These are phyloP conservation scores for Sutorius australiensis DNA, from an alignment of 768 basidiomycete species.

Conservation along the genomic window DNA sequence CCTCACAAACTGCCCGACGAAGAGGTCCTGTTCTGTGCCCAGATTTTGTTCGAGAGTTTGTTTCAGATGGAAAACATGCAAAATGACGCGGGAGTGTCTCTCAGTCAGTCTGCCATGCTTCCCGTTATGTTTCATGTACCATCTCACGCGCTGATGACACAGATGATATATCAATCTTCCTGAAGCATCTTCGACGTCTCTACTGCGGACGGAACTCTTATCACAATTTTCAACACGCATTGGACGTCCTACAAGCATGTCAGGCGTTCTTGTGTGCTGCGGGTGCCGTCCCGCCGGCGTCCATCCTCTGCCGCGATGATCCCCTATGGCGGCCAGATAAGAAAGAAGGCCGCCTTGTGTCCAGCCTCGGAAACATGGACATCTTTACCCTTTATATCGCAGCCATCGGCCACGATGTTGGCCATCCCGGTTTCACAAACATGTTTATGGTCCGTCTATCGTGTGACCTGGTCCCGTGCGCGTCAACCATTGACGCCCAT, in stretches of 20 bases:
- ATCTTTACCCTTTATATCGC: slow-evolving; percentile 84
- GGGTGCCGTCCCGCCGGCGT: slow-evolving; percentile 76
- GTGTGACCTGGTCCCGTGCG: background rate
- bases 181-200: slow-evolving; percentile 85
- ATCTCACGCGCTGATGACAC: slow-evolving; percentile 18
- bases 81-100: slow-evolving; percentile 51
- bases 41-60: slow-evolving; percentile 83
- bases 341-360: slow-evolving; percentile 33
- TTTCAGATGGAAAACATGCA: slow-evolving; percentile 76
- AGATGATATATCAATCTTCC: slow-evolving; percentile 75
- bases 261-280: slow-evolving; percentile 81
- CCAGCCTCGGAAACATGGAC: slow-evolving; percentile 59
- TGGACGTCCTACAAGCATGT: slow-evolving; percentile 92
- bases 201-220: slow-evolving; percentile 92
- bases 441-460: slow-evolving; percentile 75
- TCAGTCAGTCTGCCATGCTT: slow-evolving; percentile 44
- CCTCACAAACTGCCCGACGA: slow-evolving; percentile 80
- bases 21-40: slow-evolving; percentile 76
- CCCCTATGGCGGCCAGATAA: slow-evolving; percentile 38
- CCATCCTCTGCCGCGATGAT: slow-evolving; percentile 45
- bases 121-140: slow-evolving; percentile 18
- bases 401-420: slow-evolving; percentile 96
- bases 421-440: slow-evolving; percentile 94
- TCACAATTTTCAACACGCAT: slow-evolving; percentile 96
- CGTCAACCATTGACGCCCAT: slow-evolving; percentile 1